Conservation (phyloP, 805 yeast genomes). For the Lipomyces mesembrius region DNA sequence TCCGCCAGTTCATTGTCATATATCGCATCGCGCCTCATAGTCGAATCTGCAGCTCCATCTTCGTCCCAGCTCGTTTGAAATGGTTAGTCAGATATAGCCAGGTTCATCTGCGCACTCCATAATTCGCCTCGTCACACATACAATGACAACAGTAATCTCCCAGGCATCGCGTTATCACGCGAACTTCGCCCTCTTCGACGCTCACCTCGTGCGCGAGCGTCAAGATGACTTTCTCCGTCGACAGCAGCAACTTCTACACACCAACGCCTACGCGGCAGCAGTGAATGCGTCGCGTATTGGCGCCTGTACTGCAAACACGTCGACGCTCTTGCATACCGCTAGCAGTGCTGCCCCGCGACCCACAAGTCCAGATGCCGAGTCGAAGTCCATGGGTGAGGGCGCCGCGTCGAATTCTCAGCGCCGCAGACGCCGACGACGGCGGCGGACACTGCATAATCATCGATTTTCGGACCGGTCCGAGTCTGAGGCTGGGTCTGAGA, state of each 20-base stretch:
- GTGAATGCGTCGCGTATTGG: background rate
- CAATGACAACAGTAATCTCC: background rate
- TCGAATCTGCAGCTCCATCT: too few relatives aligned
- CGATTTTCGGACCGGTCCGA: constrained; percentile 31
- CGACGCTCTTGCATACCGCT: background rate
- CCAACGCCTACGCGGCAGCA: background rate
- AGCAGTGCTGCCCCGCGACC: background rate
- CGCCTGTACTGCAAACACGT: background rate
- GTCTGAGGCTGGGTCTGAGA: constrained; percentile 4
- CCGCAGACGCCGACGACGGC: constrained; percentile 17
- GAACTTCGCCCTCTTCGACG: constrained; percentile 26
- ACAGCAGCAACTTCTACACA: background rate
- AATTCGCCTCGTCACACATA: too few relatives aligned
- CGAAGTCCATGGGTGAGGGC: background rate
- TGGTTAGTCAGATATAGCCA: too few relatives aligned
- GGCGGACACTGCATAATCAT: constrained; percentile 15
- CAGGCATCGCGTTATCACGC: constrained; percentile 16
- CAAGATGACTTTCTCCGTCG: background rate
- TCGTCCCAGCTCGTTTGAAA: too few relatives aligned
- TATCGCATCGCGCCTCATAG: too few relatives aligned
- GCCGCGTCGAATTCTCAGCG: background rate
- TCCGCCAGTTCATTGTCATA: too few relatives aligned
- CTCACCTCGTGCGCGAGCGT: background rate
- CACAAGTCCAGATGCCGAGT: background rate
- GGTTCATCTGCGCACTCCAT: too few relatives aligned